Evolutionary conservation across 1,139 yeast genomes (phyloP).

Genomic region (Saccharomycopsis hybrid): DNA sequence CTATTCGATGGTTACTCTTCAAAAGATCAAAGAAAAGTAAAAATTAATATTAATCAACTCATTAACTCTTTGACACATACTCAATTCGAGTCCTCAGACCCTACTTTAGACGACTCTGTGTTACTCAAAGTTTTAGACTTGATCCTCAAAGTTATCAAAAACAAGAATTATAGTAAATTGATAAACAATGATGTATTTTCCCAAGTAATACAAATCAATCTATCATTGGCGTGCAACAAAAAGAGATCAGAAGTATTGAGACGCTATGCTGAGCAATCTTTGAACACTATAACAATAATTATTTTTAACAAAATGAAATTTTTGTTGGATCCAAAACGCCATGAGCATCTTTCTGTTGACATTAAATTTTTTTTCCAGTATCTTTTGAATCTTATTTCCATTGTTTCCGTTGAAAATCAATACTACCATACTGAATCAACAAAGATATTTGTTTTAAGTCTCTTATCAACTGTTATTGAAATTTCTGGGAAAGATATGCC

Average conservation of each 20-base stretch:
- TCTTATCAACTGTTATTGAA: constrained; percentile 76
- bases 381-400: constrained; percentile 70
- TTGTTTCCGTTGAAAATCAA: constrained; percentile 77
- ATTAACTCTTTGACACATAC: constrained; percentile 85
- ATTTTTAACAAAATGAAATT: constrained; percentile 57
- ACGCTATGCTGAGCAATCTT: constrained; percentile 83
- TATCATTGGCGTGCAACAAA: constrained; percentile 89
- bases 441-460: constrained; percentile 71
- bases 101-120: constrained; percentile 87
- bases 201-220: constrained; percentile 86
- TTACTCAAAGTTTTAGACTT: constrained; percentile 73
- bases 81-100: constrained; percentile 93
- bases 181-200: constrained; percentile 79
- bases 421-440: constrained; percentile 84
- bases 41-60: constrained; percentile 37
- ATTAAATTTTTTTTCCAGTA: constrained; percentile 11
- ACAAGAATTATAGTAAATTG: constrained; percentile 55
- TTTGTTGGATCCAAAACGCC: neutral
- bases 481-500: constrained; percentile 68
- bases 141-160: constrained; percentile 56
- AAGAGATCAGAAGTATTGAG: constrained; percentile 86
- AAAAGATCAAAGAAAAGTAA: constrained; percentile 43
- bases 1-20: constrained; percentile 29
- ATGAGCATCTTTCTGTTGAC: neutral
- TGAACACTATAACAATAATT: constrained; percentile 61